Percentiles rank a stretch among this genome's conserved stretches.
These are phyloP conservation scores for Ceratocystiopsis sp. DNA, from an alignment of 2,329 filamentous ascomycete species.

Conservation along the genomic window DNA sequence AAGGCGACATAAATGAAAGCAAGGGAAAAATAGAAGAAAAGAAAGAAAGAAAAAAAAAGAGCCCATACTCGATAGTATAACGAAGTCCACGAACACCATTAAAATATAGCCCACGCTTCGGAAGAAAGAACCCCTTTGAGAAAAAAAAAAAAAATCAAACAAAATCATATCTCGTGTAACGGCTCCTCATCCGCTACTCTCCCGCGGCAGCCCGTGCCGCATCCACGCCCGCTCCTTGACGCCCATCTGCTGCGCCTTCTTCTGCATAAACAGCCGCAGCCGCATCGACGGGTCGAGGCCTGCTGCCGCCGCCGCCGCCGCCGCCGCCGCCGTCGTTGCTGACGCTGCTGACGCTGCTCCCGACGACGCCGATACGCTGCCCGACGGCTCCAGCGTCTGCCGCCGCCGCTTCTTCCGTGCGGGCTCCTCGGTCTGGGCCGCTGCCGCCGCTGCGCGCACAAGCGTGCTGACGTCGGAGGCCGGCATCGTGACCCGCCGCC, in stretches of 20 bases:
- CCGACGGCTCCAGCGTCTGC: too few species aligned
- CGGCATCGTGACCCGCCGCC: slow-evolving; percentile 1
- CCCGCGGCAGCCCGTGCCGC: too few species aligned
- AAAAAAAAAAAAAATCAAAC: slow-evolving; percentile 2
- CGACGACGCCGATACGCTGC: not conserved
- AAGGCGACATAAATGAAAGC: not conserved
- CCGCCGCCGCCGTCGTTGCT: too few species aligned
- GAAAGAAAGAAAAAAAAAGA: not conserved
- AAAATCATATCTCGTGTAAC: not conserved
- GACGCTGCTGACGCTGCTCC: not conserved
- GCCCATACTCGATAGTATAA: too few species aligned
- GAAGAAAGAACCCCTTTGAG: not conserved
- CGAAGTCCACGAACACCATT: too few species aligned
- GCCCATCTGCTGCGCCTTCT: not conserved
- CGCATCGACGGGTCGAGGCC: not conserved
- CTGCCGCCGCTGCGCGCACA: not conserved
- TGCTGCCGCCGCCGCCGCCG: not conserved
- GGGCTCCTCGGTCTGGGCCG: not conserved
- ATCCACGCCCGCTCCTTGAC: not conserved
- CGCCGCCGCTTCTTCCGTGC: too few species aligned
- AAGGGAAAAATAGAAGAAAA: not conserved
- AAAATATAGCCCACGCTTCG: too few species aligned
- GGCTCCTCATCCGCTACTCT: not conserved
- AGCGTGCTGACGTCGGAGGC: not conserved
- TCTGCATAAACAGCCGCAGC: not conserved